Base-by-base conservation (phyloP, 1,139 yeast genomes). In the Nakaseomyces glabratus region DNA sequence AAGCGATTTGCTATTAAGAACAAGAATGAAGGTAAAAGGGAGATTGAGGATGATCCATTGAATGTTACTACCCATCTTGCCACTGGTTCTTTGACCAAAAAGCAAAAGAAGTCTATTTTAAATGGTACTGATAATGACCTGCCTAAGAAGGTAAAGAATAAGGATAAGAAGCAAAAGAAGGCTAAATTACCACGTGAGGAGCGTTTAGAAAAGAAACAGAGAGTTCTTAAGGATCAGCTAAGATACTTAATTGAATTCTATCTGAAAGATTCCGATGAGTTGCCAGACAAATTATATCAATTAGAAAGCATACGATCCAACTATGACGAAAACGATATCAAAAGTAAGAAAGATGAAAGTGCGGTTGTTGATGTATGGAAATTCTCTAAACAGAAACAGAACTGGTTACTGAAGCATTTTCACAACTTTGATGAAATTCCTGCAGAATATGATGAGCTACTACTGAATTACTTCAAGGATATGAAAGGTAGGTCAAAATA, bases 311-410 rank as follows among this genome's bases (percentile, higher is more conserved):
- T 53, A 11, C 41, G 42, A 17, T 24, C 24, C 4, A 48, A 51
- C 31, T 48, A 45, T 35, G 36, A 38, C 1, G 40, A 40, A 12
- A 37, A 36, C n/a, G 34, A 38, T 8, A 28, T 35, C 16, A 37
- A 44, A 19, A 32, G 39, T 5, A 35, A 16, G 34, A 36, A 26
- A 15, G 43, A 44, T 20, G 45, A 41, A 4, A 28, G 35, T 19
- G 24, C 37, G 16, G 52, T 53, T 16, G 36, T 46, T 9, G 51
- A 49, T 9, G 45, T 53, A 20, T 88, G 97, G 97, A 88, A 86
- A 61, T 88, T 88, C 55, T 81, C 93, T 39, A 88, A 88, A 52
- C 94, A 82, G 62, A 86, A 88, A 47, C 97, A 88, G 57, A 86
- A 85, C 54, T 88, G 96, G 96, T 68, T 88, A 34, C 60, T 86